Conservation (phyloP, 306 rosid species). For the Argentina anserina region DNA sequence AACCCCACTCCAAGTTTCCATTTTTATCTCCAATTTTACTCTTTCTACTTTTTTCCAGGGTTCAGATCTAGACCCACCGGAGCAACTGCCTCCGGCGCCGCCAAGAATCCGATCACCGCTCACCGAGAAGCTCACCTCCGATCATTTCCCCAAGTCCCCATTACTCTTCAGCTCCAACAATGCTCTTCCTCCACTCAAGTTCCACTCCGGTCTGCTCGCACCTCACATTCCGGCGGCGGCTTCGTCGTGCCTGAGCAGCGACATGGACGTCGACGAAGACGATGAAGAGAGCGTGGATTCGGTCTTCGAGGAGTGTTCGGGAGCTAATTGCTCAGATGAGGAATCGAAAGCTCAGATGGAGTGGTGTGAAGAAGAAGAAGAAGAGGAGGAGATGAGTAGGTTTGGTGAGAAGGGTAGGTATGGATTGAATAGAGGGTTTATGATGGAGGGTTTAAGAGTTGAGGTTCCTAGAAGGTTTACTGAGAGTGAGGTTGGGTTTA, state of each 20-base stretch:
- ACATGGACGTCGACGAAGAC: slow-evolving; percentile 31
- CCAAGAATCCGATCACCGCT: slow-evolving; percentile 61
- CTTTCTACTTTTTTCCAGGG: slow-evolving; percentile 36
- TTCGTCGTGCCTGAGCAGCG: slow-evolving; percentile 16
- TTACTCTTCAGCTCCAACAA: slow-evolving; percentile 33
- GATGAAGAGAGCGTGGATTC: slow-evolving; percentile 51
- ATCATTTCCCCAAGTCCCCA: slow-evolving; percentile 58
- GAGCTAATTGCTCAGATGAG: slow-evolving; percentile 46
- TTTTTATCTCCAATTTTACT: not conserved
- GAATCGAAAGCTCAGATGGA: slow-evolving; percentile 41
- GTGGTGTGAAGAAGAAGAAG: slow-evolving; percentile 28
- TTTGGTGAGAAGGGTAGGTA: slow-evolving; percentile 18
- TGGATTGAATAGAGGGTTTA: slow-evolving; percentile 50
- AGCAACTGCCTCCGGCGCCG: slow-evolving; percentile 15
- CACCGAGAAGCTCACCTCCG: slow-evolving; percentile 32
- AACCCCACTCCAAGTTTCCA: not conserved
- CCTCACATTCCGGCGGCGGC: slow-evolving; percentile 39
- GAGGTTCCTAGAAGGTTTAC: slow-evolving; percentile 78
- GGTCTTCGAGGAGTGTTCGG: slow-evolving; percentile 34
- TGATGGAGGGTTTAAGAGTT: slow-evolving; percentile 51
- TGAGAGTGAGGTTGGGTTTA: slow-evolving; percentile 54
- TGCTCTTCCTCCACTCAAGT: slow-evolving; percentile 69
- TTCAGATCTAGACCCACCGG: slow-evolving; percentile 28
- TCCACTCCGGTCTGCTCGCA: slow-evolving; percentile 52
- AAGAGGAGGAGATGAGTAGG: slow-evolving; percentile 56